These are phyloP conservation scores for Cyberlindnera xishuangbannaensis DNA, from an alignment of 805 yeast species.

Conservation along the genomic window DNA sequence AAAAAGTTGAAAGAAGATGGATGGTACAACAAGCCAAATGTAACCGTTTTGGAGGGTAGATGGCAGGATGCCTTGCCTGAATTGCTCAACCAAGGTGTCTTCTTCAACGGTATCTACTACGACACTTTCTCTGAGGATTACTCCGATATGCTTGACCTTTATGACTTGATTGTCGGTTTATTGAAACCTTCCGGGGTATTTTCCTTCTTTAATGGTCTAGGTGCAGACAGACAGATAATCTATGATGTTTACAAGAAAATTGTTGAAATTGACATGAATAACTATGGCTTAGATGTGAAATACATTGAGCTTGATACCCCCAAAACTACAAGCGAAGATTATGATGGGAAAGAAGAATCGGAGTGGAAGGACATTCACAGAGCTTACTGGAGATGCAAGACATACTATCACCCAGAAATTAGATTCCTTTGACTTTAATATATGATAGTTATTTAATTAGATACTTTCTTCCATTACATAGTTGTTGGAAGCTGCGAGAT, in stretches of 20 bases:
- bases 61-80: constrained; percentile 83
- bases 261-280: constrained; percentile 71
- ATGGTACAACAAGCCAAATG: constrained; percentile 73
- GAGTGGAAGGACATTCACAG: constrained; percentile 60
- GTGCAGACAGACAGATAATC: constrained; percentile 69
- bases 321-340: constrained; percentile 29
- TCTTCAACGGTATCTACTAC: constrained; percentile 86
- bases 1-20: constrained; percentile 63
- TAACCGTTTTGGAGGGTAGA: constrained; percentile 75
- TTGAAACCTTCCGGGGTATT: constrained; percentile 78
- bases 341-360: constrained; percentile 32
- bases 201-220: constrained; percentile 88
- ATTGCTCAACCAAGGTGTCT: constrained; percentile 58
- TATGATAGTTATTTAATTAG: too few species aligned
- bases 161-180: constrained; percentile 76
- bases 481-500: too few species aligned
- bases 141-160: constrained; percentile 78
- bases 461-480: too few species aligned
- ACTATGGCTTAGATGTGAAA: constrained; percentile 69
- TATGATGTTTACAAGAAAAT: constrained; percentile 82
- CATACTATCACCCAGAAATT: constrained; percentile 61
- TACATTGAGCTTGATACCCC: constrained; percentile 48
- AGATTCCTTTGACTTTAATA: constrained; percentile 42
- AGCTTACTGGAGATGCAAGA: constrained; percentile 65
- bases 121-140: constrained; percentile 94